A percentile compares a stretch with the other conserved stretches of the same genome.
Conservation (phyloP, 2,329 filamentous ascomycete genomes). For the Hymenoscyphus repandus region DNA sequence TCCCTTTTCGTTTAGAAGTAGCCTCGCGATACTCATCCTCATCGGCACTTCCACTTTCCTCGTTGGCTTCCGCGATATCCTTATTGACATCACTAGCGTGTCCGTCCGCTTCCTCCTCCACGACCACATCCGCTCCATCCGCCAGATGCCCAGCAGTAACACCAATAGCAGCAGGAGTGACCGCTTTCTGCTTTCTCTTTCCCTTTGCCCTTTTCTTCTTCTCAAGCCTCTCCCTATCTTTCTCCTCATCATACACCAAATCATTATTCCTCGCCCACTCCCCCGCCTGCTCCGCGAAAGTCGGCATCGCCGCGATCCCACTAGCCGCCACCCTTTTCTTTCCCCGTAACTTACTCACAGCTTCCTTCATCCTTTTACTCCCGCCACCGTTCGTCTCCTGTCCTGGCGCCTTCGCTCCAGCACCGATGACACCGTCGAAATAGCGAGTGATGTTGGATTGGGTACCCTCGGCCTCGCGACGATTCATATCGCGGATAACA, state of each 20-base stretch:
- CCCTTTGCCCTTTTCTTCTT: conserved; percentile 11
- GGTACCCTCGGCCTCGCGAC: conserved; percentile 79
- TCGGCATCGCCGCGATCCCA: conserved; percentile 9
- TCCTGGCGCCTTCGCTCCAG: conserved; percentile 52
- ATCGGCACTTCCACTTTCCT: conserved; percentile 12
- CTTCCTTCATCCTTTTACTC: conserved; percentile 73
- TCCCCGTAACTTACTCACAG: conserved; percentile 61
- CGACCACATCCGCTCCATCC: conserved; percentile 5
- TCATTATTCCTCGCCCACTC: conserved; percentile 31
- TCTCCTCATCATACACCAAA: conserved; percentile 21
- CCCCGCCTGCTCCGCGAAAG: conserved; percentile 29
- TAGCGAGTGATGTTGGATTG: conserved; percentile 95
- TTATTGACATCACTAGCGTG: neutral
- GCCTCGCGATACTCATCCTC: conserved; percentile 6
- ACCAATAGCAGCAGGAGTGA: neutral
- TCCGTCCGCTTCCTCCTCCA: conserved; percentile 1
- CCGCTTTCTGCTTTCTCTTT: conserved; percentile 1
- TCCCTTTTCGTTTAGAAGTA: conserved; percentile 6
- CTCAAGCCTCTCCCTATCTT: conserved; percentile 15
- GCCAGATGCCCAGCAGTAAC: too few species aligned
- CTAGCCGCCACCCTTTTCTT: conserved; percentile 30
- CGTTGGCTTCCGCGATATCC: conserved; percentile 4
- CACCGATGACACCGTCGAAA: conserved; percentile 71
- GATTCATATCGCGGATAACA: conserved; percentile 93
- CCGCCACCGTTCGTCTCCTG: conserved; percentile 56